Evolutionary conservation across 192 early-diverging fungal species (phyloP).

Genomic region (Podila epigama): DNA sequence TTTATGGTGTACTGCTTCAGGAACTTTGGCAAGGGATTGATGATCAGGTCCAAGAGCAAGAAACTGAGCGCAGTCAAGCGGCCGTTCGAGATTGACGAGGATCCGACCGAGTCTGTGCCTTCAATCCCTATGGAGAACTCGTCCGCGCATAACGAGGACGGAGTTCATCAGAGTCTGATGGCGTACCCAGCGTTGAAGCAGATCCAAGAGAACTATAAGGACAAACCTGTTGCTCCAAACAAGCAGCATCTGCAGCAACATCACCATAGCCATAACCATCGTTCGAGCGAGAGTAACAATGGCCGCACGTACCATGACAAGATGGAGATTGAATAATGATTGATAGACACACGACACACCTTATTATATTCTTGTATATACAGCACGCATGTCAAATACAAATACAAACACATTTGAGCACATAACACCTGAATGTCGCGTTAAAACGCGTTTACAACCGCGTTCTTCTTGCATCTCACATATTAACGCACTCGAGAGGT

Average conservation of each 20-base stretch:
- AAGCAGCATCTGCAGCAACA: neutral
- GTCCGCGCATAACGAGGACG: conserved; percentile 18
- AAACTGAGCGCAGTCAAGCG: neutral
- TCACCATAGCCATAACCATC: neutral
- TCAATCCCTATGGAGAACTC: conserved; percentile 21
- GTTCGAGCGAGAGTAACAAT: neutral
- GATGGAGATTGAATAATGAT: conserved; percentile 39
- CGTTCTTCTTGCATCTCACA: no score
- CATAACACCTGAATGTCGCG: no score
- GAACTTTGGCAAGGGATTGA: conserved; percentile 41
- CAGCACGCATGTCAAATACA: no score
- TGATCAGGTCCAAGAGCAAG: conserved; percentile 26
- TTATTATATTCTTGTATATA: no score
- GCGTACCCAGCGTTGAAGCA: conserved; percentile 43
- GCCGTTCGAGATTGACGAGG: conserved; percentile 48
- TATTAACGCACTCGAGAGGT: no score
- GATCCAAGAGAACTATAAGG: conserved; percentile 37
- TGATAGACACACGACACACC: neutral
- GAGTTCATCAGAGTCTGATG: conserved; percentile 27
- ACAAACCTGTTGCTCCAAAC: neutral
- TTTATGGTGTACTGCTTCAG: conserved; percentile 48
- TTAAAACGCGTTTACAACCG: no score
- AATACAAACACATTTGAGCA: no score
- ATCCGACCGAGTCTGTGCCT: conserved; percentile 16
- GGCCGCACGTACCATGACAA: conserved; percentile 29